Base-by-base conservation (phyloP, 2,329 filamentous ascomycete genomes). In the Trichoderma hamatum region DNA sequence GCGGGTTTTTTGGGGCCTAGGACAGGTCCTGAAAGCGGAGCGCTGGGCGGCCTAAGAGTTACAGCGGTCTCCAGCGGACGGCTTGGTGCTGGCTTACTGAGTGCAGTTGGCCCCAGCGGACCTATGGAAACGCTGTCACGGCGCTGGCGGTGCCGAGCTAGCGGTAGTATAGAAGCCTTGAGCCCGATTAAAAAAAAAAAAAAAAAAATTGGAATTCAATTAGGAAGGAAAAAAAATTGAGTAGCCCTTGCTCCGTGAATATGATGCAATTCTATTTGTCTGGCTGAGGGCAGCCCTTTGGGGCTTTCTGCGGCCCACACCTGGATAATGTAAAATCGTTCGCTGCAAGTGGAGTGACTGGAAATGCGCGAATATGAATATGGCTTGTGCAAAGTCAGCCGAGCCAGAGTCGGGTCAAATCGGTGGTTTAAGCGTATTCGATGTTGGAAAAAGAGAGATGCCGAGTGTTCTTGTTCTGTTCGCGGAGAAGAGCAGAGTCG, bases 321-420 rank as follows among this genome's bases (percentile, higher is more conserved):
- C 43, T 61, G 52, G 32, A 32, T 56, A 58, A 58, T 51, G n/a
- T 24, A 58, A 58, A 66, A 67, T 36, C 68, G 43, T 56, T 55
- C 34, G 60, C 63, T 51, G 56, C 55, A 39, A 36, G 67, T 69
- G 67, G 63, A 61, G 63, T 56, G 63, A 28, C 21, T 36, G 24
- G 30, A 59, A 63, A 62, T 70, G 68, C 68, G 68, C 68, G 68
- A 70, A 70, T 70, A 66, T 58, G 68, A 70, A 70, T 70, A 66
- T 58, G 58, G 43, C 46, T 49, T 49, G 46, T 49, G 61, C 52
- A 32, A 43, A 34, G 43, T 54, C 67, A 69, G 55, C 63, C 68
- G 68, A 62, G 28, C 36, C 30, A 43, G 19, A 43, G 7, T 70
- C 68, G 68, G 68, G 58, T 56, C 56, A 36, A 70, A 14, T 67